Evolutionary conservation across 306 rosid genomes (phyloP), one percentile per base, ranked within the genome.

Genomic region (Rosa multiflora): DNA sequence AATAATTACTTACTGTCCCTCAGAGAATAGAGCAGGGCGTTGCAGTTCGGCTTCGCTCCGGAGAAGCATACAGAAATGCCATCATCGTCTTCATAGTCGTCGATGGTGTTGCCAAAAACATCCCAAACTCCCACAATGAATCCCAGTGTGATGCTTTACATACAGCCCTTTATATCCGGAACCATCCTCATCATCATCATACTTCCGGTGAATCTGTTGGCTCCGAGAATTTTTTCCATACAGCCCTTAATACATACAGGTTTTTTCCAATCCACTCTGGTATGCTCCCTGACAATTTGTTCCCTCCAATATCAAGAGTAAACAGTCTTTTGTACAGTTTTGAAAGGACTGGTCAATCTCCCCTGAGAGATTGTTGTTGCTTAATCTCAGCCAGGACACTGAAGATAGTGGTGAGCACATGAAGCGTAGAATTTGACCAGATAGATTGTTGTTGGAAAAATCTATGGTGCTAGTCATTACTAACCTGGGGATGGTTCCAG

Each of bases 191-290:
- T 64, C 67, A 3, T 29, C 68, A 11, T 6, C 37, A 72, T 5
- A 5, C 5, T 72, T 9, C 82, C 77, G 0, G 39, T 20, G 13
- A 47, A 55, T 23, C 48, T 9, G 15, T 79, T 71, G 47, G 26
- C 18, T n/a, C 63, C 35, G 14, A 72, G 82, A 47, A 70, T 63
- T 23, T 23, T 23, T 23, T 0, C 26, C 26, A 23, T 23, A 23
- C 26, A 23, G 26, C 26, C 26, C 26, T 23, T 21, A 71, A 44
- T n/a, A 20, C 12, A 3, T n/a, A n/a, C 15, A 8, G 13, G 20
- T 18, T 35, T 61, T 59, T 6, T 35, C 73, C 82, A 10, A 79
- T 71, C 82, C 77, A 79, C 48, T 71, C 47, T 7, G 77, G 73
- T 47, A 79, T 43, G 6, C 39, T 32, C 0, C 77, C 77, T 5